These are phyloP conservation scores for Dunaliella salina DNA, from an alignment of 163 green algal species.

Conservation along the genomic window DNA sequence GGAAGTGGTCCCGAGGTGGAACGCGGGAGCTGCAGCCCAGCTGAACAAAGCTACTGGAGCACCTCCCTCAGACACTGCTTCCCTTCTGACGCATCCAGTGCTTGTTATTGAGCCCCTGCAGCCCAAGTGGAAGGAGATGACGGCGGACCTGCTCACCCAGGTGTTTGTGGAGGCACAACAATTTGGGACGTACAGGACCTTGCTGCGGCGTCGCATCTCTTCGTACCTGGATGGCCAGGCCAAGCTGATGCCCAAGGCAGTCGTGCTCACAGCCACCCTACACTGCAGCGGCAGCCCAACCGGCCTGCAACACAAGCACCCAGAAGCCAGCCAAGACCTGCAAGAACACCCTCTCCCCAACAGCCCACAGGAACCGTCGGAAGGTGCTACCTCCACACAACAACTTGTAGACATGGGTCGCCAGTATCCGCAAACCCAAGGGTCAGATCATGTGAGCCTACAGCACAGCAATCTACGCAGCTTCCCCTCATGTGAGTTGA, in stretches of 20 bases:
- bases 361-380: too few relatives aligned
- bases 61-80: background rate
- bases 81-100: background rate
- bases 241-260: background rate
- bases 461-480: too few relatives aligned
- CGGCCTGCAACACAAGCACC: too few relatives aligned
- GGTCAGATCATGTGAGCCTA: too few relatives aligned
- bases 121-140: background rate
- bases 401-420: too few relatives aligned
- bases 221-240: slow-evolving; percentile 26
- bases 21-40: background rate
- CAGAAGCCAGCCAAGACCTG: too few relatives aligned
- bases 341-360: too few relatives aligned
- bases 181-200: background rate
- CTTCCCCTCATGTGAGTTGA: too few relatives aligned
- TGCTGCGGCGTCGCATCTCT: slow-evolving; percentile 19
- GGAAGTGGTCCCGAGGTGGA: background rate
- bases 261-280: background rate
- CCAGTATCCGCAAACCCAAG: too few relatives aligned
- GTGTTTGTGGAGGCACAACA: background rate
- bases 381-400: too few relatives aligned
- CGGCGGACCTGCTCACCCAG: background rate
- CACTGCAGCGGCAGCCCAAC: too few relatives aligned
- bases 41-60: background rate
- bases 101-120: background rate